These are phyloP conservation scores for Yamadazyma oceani DNA, from an alignment of 1,139 yeast species.

Conservation along the genomic window DNA sequence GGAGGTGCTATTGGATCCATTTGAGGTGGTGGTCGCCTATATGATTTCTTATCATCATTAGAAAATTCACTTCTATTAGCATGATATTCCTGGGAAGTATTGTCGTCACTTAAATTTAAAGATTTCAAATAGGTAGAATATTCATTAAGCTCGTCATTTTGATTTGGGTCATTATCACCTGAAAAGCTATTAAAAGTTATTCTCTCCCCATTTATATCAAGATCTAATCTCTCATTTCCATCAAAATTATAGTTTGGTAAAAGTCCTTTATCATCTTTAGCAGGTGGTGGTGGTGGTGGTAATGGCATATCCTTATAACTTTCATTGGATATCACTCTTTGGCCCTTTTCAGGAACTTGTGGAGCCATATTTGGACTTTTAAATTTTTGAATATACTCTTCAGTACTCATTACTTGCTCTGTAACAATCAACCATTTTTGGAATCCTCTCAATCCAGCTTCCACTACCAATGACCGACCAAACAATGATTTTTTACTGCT, in stretches of 20 bases:
- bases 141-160: slow-evolving; percentile 10
- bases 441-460: slow-evolving; percentile 70
- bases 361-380: slow-evolving; percentile 13
- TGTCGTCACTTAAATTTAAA: slow-evolving; percentile 14
- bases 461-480: slow-evolving; percentile 78
- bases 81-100: slow-evolving; percentile 4
- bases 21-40: slow-evolving; percentile 20
- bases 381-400: slow-evolving; percentile 35
- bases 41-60: slow-evolving; percentile 4
- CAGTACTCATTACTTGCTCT: slow-evolving; percentile 56
- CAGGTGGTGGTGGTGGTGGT: slow-evolving; percentile 35
- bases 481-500: slow-evolving; percentile 62
- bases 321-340: slow-evolving; percentile 19
- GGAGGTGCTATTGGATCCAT: slow-evolving; percentile 6
- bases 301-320: slow-evolving; percentile 29
- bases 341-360: slow-evolving; percentile 15
- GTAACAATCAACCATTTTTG: slow-evolving; percentile 84
- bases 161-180: slow-evolving; percentile 2
- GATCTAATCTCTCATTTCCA: slow-evolving; percentile 9
- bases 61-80: slow-evolving; percentile 1
- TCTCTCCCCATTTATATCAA: slow-evolving; percentile 11
- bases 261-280: slow-evolving; percentile 16
- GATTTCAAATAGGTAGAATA: slow-evolving; percentile 16
- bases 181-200: slow-evolving; percentile 5
- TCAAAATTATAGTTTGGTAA: slow-evolving; percentile 23